Percentiles rank a stretch among this genome's conserved stretches.
Evolutionary conservation across 75 land plant species (phyloP).

Genomic region (Sequoiadendron giganteum): DNA sequence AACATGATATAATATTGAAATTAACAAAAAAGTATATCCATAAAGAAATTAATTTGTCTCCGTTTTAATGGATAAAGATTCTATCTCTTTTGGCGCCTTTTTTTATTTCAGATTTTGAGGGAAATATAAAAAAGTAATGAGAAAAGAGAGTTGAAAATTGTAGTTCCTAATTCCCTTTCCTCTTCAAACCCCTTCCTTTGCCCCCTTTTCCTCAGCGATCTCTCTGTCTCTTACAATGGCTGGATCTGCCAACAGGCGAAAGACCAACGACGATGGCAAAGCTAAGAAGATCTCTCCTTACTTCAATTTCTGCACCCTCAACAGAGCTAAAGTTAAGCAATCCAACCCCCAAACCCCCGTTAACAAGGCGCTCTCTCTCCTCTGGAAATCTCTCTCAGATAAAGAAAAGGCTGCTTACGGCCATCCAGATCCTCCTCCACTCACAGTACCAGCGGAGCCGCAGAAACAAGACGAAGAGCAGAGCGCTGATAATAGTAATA

Average conservation of each 20-base stretch:
- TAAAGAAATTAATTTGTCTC: too few relatives aligned
- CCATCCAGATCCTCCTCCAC: not conserved
- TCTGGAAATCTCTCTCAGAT: slow-evolving; percentile 2
- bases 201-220: too few relatives aligned
- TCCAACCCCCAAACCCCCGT: not conserved
- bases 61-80: too few relatives aligned
- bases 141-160: too few relatives aligned
- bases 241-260: not conserved
- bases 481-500: not conserved
- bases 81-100: too few relatives aligned
- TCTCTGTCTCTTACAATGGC: not conserved
- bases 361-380: not conserved
- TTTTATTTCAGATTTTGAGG: too few relatives aligned
- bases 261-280: not conserved
- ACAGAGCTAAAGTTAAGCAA: not conserved
- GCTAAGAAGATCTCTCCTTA: not conserved
- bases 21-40: too few relatives aligned
- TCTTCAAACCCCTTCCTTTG: too few relatives aligned
- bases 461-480: not conserved
- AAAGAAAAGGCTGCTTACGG: not conserved
- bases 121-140: too few relatives aligned
- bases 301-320: slow-evolving; percentile 7
- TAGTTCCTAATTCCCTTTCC: too few relatives aligned
- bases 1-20: too few relatives aligned
- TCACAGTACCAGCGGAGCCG: not conserved